phyloP scores from a whole-genome alignment of 768 basidiomycete genomes.

The Lactarius akahatsu region DNA sequence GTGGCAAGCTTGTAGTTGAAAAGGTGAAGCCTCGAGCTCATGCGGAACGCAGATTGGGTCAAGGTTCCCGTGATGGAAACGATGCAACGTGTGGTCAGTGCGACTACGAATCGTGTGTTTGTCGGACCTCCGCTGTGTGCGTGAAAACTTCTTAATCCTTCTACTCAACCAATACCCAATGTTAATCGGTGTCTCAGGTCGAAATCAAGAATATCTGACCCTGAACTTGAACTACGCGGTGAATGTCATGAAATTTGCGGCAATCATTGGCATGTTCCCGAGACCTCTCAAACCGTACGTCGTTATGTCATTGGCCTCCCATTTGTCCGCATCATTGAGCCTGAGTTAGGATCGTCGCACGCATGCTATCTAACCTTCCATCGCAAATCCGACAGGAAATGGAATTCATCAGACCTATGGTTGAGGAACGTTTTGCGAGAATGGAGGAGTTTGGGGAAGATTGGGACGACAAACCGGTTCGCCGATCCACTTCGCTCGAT shows the following conservation, averaged over 20 bases:
- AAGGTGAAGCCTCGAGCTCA: background rate
- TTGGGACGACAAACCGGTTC: conserved; percentile 17
- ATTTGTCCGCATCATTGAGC: background rate
- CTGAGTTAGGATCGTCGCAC: background rate
- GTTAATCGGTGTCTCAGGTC: background rate
- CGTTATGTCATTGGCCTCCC: background rate
- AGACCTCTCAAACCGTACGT: background rate
- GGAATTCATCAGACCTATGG: conserved; percentile 6
- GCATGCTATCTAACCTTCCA: background rate
- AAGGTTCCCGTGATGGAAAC: background rate
- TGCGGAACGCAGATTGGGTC: background rate
- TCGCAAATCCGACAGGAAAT: background rate
- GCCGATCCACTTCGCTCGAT: background rate
- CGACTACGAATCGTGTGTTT: background rate
- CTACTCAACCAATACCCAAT: background rate
- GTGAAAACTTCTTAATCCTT: background rate
- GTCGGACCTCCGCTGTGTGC: background rate
- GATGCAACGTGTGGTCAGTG: background rate
- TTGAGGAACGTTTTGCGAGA: conserved; percentile 8
- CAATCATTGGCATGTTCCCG: background rate
- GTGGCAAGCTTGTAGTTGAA: background rate
- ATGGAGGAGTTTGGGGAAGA: conserved; percentile 6
- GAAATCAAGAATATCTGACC: background rate
- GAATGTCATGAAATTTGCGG: background rate
- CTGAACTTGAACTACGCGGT: background rate